These are phyloP conservation scores for Allium fistulosum DNA, from an alignment of 106 monocot genomes.

Conservation along the genomic window DNA sequence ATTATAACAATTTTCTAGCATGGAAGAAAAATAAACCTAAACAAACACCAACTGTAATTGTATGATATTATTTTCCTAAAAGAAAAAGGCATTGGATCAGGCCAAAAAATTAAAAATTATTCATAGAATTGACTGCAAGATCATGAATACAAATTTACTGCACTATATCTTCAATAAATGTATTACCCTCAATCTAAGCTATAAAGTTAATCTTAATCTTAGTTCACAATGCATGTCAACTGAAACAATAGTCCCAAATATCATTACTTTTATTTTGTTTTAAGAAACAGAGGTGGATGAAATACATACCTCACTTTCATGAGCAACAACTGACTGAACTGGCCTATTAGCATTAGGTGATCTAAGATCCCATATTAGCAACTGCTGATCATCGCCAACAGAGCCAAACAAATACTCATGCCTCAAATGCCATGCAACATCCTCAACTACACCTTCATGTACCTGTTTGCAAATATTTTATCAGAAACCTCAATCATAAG, in stretches of 20 bases:
- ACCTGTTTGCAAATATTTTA: conserved; percentile 29
- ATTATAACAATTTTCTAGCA: too few species aligned
- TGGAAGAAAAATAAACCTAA: too few species aligned
- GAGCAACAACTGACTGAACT: conserved; percentile 75
- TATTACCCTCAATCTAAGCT: too few species aligned
- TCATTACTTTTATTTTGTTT: not conserved
- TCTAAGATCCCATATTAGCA: conserved; percentile 91
- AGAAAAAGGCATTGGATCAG: too few species aligned
- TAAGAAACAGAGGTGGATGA: not conserved
- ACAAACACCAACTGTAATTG: too few species aligned
- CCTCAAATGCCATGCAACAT: conserved; percentile 97
- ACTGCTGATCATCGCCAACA: conserved; percentile 85
- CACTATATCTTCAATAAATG: too few species aligned
- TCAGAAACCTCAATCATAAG: not conserved
- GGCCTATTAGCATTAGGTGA: conserved; percentile 51
- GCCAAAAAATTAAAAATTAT: too few species aligned
- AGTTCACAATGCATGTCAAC: not conserved
- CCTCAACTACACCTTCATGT: conserved; percentile 97
- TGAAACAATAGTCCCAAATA: not conserved
- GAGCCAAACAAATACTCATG: conserved; percentile 97
- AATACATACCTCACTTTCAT: conserved; percentile 88
- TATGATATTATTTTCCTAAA: too few species aligned
- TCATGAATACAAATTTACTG: too few species aligned
- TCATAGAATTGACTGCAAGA: too few species aligned
- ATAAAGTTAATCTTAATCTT: too few species aligned